Conservation (phyloP, 495 filamentous ascomycete species). For the Recurvomyces mirabilis region DNA sequence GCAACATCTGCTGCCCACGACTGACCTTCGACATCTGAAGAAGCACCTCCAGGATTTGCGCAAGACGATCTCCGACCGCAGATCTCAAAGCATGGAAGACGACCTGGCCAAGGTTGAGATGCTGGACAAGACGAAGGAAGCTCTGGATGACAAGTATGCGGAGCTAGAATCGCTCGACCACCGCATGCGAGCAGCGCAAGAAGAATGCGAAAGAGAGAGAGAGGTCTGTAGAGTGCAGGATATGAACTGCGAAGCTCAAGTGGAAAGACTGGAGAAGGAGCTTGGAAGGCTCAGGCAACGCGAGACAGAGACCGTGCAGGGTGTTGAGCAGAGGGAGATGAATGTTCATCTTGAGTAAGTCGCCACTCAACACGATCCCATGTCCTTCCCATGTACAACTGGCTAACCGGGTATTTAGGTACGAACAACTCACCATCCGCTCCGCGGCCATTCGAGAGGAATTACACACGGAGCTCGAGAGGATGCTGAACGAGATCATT, state of each 20-base stretch:
- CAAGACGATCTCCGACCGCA: conserved; percentile 78
- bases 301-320: conserved; percentile 75
- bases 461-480: conserved; percentile 89
- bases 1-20: conserved; percentile 61
- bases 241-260: conserved; percentile 76
- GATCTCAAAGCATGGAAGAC: conserved; percentile 67
- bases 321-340: conserved; percentile 94
- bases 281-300: conserved; percentile 79
- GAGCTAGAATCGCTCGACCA: conserved; percentile 91
- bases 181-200: conserved; percentile 68
- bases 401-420: conserved; percentile 37
- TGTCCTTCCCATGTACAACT: too few relatives aligned
- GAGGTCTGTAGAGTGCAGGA: conserved; percentile 83
- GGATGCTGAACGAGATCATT: conserved; percentile 92
- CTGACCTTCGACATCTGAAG: conserved; percentile 72
- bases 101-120: conserved; percentile 86
- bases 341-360: conserved; percentile 84
- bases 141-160: conserved; percentile 81
- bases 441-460: conserved; percentile 82
- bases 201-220: conserved; percentile 88
- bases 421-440: conserved; percentile 76
- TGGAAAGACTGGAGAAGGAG: conserved; percentile 98
- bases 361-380: too few relatives aligned
- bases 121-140: conserved; percentile 84
- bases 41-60: conserved; percentile 66